A percentile compares a stretch with the other conserved stretches of the same genome.
Evolutionary conservation across 805 yeast genomes (phyloP).

Genomic region (Myxozyma lipomycoides): DNA sequence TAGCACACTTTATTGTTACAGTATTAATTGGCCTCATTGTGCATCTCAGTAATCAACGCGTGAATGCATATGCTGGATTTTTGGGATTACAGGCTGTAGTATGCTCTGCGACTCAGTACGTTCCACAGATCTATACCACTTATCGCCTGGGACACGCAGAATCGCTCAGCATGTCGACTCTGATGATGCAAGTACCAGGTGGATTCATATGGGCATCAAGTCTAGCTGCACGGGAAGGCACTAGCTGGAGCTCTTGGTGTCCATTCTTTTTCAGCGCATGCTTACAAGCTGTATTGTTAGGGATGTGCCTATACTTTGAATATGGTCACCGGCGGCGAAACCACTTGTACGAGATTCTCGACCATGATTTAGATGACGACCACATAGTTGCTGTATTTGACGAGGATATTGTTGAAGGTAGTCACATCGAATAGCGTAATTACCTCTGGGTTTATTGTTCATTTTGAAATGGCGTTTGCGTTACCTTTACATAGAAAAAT

Average conservation of each 20-base stretch:
- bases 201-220: slow-evolving; percentile 78
- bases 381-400: background rate
- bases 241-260: slow-evolving; percentile 84
- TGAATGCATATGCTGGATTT: slow-evolving; percentile 42
- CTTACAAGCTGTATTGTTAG: slow-evolving; percentile 58
- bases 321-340: background rate
- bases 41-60: background rate
- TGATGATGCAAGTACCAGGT: slow-evolving; percentile 86
- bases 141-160: slow-evolving; percentile 70
- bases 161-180: slow-evolving; percentile 71
- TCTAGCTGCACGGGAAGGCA: slow-evolving; percentile 64
- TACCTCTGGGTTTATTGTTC: background rate
- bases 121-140: slow-evolving; percentile 77
- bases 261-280: slow-evolving; percentile 70
- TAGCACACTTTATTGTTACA: slow-evolving; percentile 39
- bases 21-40: slow-evolving; percentile 36
- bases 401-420: background rate
- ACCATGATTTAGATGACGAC: background rate
- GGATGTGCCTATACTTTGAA: slow-evolving; percentile 57
- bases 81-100: slow-evolving; percentile 64
- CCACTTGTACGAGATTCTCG: background rate
- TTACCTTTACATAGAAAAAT: too few relatives aligned
- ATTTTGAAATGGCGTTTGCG: too few relatives aligned
- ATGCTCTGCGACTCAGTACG: slow-evolving; percentile 64
- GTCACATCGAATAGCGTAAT: background rate